Conservation (phyloP, 306 rosid genomes). For the Citrullus mucosospermus region DNA sequence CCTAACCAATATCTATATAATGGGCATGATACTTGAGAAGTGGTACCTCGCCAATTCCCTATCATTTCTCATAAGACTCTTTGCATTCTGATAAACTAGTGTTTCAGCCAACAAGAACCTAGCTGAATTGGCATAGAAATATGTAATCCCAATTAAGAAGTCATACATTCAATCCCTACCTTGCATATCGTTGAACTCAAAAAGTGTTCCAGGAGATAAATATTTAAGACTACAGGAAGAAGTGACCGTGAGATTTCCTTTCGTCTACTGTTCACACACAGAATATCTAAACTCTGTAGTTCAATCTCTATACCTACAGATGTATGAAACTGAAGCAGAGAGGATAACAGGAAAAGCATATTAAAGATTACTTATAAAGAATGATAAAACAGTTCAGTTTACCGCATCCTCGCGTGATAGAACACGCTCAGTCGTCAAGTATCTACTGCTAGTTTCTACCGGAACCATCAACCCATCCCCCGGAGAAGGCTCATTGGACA, state of each 20-base stretch:
- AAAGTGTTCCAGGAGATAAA: too few species aligned
- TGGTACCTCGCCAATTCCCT: not conserved
- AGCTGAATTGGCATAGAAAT: too few species aligned
- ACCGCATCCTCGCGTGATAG: slow-evolving; percentile 89
- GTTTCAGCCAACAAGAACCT: not conserved
- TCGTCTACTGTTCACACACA: not conserved
- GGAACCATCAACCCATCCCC: slow-evolving; percentile 94
- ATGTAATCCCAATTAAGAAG: too few species aligned
- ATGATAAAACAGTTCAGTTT: slow-evolving; percentile 13
- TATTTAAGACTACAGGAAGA: not conserved
- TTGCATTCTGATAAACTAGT: too few species aligned
- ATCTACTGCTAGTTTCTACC: slow-evolving; percentile 39
- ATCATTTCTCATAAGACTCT: too few species aligned
- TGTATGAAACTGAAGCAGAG: not conserved
- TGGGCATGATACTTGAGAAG: not conserved
- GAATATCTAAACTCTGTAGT: not conserved
- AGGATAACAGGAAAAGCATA: not conserved
- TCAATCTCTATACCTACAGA: not conserved
- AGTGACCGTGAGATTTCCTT: not conserved
- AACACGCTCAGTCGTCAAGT: slow-evolving; percentile 47
- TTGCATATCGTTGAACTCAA: too few species aligned
- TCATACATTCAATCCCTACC: too few species aligned
- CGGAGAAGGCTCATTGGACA: slow-evolving; percentile 28
- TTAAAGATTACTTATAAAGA: not conserved
- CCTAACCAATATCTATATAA: not conserved